These are phyloP conservation scores for Irpex lacteus DNA, from an alignment of 1,284 basidiomycete species.

Conservation along the genomic window DNA sequence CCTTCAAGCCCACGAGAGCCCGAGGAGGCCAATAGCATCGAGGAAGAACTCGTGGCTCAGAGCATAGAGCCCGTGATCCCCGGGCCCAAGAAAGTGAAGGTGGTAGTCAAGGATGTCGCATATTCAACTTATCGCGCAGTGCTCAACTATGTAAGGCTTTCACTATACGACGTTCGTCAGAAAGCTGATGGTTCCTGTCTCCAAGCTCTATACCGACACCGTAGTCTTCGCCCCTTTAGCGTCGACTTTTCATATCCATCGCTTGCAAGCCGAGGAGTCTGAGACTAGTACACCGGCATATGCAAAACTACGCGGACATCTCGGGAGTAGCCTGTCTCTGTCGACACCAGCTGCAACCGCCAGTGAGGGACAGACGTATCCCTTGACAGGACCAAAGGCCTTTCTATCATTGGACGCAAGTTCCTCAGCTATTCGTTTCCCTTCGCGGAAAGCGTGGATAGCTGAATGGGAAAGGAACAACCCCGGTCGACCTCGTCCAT, in stretches of 20 bases:
- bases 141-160: constrained; percentile 71
- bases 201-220: constrained; percentile 79
- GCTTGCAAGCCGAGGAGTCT: constrained; percentile 28
- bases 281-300: constrained; percentile 23
- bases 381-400: constrained; percentile 14
- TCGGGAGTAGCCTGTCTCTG: background rate
- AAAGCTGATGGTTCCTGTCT: background rate
- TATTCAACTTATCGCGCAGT: constrained; percentile 83
- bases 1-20: background rate
- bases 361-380: constrained; percentile 35
- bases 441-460: constrained; percentile 63
- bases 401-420: constrained; percentile 19
- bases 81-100: constrained; percentile 50
- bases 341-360: constrained; percentile 19
- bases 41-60: background rate
- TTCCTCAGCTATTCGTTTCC: constrained; percentile 24
- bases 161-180: background rate
- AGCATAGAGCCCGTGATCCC: constrained; percentile 14
- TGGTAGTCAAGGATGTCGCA: constrained; percentile 75
- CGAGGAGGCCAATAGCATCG: background rate
- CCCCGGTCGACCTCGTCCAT: constrained; percentile 68
- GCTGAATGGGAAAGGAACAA: constrained; percentile 57
- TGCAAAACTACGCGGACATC: background rate
- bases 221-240: constrained; percentile 84
- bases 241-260: constrained; percentile 51